A percentile compares a stretch with the other conserved stretches of the same genome.
These are phyloP conservation scores for Megacollybia marginata DNA, from an alignment of 768 basidiomycete species.

Conservation along the genomic window DNA sequence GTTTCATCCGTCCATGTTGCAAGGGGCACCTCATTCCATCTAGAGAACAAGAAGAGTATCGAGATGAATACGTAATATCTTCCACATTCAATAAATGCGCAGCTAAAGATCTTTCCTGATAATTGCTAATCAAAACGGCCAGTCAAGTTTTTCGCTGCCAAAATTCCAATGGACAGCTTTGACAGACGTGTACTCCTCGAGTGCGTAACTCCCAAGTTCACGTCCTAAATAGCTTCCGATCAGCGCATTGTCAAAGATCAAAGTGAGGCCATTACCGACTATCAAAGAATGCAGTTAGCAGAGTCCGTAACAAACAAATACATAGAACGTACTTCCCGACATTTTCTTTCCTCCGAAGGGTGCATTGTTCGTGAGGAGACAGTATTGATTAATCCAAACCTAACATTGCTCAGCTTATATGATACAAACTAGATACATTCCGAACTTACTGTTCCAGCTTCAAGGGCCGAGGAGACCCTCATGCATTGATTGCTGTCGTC, in stretches of 20 bases:
- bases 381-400: constrained; percentile 94
- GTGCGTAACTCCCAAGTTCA: constrained; percentile 79
- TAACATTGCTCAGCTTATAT: constrained; percentile 14
- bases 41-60: not conserved
- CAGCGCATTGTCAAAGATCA: constrained; percentile 12
- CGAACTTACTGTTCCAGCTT: constrained; percentile 75
- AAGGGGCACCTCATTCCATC: not conserved
- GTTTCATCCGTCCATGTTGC: not conserved
- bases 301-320: no score
- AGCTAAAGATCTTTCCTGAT: no score
- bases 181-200: constrained; percentile 70
- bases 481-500: constrained; percentile 85
- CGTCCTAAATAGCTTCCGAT: constrained; percentile 43
- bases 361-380: constrained; percentile 74
- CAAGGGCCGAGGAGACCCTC: constrained; percentile 77
- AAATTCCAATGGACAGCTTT: constrained; percentile 87
- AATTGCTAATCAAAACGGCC: constrained; percentile 51
- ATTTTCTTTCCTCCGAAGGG: constrained; percentile 88
- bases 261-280: constrained; percentile 52
- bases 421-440: not conserved
- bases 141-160: constrained; percentile 62
- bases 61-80: not conserved
- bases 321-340: no score
- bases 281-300: no score
- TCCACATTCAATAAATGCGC: no score